Percentiles rank a stretch among this genome's conserved stretches.
phyloP scores from a whole-genome alignment of 2,329 filamentous ascomycete species.

The Pseudogymnoascus pannorum region DNA sequence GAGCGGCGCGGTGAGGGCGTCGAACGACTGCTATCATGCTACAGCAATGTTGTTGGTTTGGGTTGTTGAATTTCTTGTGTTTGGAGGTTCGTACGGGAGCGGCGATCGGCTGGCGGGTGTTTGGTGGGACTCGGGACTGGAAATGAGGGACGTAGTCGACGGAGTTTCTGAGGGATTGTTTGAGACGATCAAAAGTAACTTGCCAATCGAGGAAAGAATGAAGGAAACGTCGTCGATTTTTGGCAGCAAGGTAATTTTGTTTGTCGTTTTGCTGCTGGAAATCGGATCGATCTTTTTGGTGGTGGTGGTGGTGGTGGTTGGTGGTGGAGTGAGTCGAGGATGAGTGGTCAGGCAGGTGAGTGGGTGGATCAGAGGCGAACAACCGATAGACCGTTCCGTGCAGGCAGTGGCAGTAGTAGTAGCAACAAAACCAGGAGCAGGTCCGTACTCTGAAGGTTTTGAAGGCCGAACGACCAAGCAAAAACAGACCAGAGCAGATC shows the following conservation, averaged over 20 bases:
- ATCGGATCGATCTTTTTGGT: not conserved
- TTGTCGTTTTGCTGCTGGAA: not conserved
- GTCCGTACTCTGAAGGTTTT: not conserved
- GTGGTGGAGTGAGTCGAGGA: not conserved
- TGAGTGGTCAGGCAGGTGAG: not conserved
- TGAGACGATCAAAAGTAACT: not conserved
- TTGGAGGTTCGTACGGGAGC: not conserved
- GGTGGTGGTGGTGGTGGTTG: not conserved
- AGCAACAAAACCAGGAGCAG: not conserved
- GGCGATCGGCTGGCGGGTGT: not conserved
- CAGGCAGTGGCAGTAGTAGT: not conserved
- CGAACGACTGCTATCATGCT: not conserved
- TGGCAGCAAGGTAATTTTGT: not conserved
- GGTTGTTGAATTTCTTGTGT: not conserved
- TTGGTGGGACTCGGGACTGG: not conserved
- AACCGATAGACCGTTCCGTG: not conserved
- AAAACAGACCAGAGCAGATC: no score
- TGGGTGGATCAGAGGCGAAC: not conserved
- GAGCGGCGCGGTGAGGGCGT: constrained; percentile 1
- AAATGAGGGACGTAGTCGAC: not conserved
- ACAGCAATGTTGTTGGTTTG: not conserved
- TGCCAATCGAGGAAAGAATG: not conserved
- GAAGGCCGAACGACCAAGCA: not conserved
- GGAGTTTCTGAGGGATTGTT: not conserved
- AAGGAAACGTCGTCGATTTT: not conserved